Percentiles rank a stretch among this genome's conserved stretches.
Conservation (phyloP, 1,284 basidiomycete species). For the Cerrena zonata region DNA sequence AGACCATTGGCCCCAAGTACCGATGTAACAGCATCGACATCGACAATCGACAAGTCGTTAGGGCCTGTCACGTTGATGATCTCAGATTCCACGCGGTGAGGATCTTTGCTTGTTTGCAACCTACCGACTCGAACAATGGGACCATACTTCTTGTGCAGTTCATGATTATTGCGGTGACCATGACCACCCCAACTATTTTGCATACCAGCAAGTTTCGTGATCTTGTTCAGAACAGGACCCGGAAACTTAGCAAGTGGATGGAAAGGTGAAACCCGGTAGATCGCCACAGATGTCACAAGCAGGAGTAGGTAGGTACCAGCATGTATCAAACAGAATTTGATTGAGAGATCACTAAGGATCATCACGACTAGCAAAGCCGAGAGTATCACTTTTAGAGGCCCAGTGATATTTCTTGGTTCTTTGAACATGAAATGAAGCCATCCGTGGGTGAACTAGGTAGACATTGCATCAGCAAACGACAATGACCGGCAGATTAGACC, state of each 20-base stretch:
- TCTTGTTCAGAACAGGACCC: constrained; percentile 33
- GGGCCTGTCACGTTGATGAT: constrained; percentile 16
- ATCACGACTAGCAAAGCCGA: neutral
- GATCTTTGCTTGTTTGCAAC: neutral
- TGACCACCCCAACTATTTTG: constrained; percentile 28
- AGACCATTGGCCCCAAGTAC: constrained; percentile 19
- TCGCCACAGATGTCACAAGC: constrained; percentile 25
- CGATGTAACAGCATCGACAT: constrained; percentile 14
- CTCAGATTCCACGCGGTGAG: neutral
- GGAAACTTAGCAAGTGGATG: constrained; percentile 40
- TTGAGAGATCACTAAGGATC: neutral
- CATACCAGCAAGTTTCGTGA: constrained; percentile 32
- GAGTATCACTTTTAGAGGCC: neutral
- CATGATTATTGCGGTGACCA: constrained; percentile 29
- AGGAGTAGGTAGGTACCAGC: neutral
- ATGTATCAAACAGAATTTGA: neutral
- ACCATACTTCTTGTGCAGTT: constrained; percentile 39
- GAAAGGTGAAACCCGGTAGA: constrained; percentile 39
- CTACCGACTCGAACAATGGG: constrained; percentile 37
- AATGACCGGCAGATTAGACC: neutral
- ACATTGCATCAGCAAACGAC: neutral
- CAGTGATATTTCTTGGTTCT: neutral
- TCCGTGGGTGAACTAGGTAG: neutral
- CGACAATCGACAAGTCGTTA: constrained; percentile 23
- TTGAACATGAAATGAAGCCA: neutral